These are phyloP conservation scores for Nepenthes gracilis DNA, from an alignment of 148 eudicot species.

Conservation along the genomic window DNA sequence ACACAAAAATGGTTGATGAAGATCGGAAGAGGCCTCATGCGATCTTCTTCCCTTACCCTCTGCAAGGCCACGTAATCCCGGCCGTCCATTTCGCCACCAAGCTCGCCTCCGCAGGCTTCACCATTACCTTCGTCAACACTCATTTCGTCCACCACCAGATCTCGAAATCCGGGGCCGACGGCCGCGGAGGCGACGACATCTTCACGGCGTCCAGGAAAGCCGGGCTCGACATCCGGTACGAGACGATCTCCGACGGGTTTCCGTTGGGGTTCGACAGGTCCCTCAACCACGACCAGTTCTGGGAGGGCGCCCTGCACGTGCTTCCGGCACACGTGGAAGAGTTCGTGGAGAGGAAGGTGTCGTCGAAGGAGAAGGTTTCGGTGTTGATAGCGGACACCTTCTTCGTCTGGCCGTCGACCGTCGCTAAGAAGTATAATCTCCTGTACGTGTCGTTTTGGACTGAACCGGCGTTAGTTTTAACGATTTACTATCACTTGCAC, in stretches of 20 bases:
- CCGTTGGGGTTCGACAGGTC: constrained; percentile 28
- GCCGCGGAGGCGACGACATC: constrained; percentile 16
- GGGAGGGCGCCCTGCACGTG: constrained; percentile 35
- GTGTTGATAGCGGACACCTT: constrained; percentile 51
- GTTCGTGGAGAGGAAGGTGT: constrained; percentile 4
- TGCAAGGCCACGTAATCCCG: constrained; percentile 67
- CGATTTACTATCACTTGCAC: constrained; percentile 47
- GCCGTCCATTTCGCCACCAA: constrained; percentile 41
- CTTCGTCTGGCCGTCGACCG: constrained; percentile 47
- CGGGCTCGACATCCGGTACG: constrained; percentile 43
- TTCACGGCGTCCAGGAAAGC: constrained; percentile 26
- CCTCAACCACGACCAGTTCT: constrained; percentile 32
- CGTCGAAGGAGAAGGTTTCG: not conserved
- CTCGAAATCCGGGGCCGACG: constrained; percentile 11
- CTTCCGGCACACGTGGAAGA: constrained; percentile 39
- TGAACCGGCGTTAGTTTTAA: constrained; percentile 56
- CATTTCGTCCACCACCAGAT: constrained; percentile 40
- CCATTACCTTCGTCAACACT: constrained; percentile 63
- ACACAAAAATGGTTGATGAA: constrained; percentile 3
- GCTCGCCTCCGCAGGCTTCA: constrained; percentile 56
- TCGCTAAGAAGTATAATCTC: constrained; percentile 46
- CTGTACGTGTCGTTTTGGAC: constrained; percentile 59
- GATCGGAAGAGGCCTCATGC: constrained; percentile 26
- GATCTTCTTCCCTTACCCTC: constrained; percentile 33
- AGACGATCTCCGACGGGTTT: constrained; percentile 37